Base-by-base conservation (phyloP, 345 rosid species). In the Gossypium mustelinum region DNA sequence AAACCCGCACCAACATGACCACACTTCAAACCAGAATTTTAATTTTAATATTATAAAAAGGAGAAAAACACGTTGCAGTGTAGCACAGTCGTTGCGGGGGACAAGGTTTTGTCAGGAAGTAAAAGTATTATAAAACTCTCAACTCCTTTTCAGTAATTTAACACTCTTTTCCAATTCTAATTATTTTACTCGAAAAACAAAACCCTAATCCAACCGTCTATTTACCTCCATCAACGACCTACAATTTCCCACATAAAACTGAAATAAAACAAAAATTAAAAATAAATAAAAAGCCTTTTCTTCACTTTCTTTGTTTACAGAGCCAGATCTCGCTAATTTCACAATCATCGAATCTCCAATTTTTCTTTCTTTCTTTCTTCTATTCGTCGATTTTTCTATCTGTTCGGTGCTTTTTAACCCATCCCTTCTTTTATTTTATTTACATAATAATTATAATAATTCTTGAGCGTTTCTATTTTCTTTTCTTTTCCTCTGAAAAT, bases 261-360 rank as follows among this genome's bases (percentile, higher is more conserved):
- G 16, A 24, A 45, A 44, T 20, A 45, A 18, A 34, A 4, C 41
- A 34, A 34, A 5, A n/a, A 51, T 12, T 11, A 12, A 59, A 24
- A 10, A 34, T 34, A 34, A 16, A 34, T 7, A 20, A 67, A 65
- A 55, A n/a, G 29, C 48, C 9, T 52, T 70, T 58, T 71, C 54
- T 22, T 74, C 51, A 55, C 70, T 63, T 50, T 47, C 16, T 59
- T 57, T 24, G 43, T 17, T 13, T n/a, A 47, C 24, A 69, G 4
- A n/a, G 9, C 73, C 73, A 75, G 73, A 75, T 75, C 78, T 58
- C 73, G 18, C 5, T 67, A 68, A 57, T 47, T 9, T 55, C 70
- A 43, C 66, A 7, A 75, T 67, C 78, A 45, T 16, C 78, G 66
- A 67, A 67, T 62, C 72, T 61, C 66, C 34, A 57, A 75, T 44